phyloP scores from a whole-genome alignment of 139 green algal genomes.

The Gonium pectorale region DNA sequence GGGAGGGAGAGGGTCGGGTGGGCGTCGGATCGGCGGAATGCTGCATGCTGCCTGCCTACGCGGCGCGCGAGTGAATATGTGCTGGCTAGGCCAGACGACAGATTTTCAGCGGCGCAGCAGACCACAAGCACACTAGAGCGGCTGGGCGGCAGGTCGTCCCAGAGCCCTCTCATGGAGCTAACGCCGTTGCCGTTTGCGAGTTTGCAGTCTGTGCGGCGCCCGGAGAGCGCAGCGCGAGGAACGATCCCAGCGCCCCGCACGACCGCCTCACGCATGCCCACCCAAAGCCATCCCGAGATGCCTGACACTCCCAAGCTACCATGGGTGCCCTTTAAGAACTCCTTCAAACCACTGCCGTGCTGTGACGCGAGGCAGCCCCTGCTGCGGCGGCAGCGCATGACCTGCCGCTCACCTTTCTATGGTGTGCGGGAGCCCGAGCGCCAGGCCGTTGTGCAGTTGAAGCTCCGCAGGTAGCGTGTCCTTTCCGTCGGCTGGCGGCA shows the following conservation, averaged over 20 bases:
- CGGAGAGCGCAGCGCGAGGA: too few relatives aligned
- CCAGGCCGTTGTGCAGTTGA: background rate
- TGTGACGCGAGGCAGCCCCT: background rate
- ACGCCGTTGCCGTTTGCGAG: too few relatives aligned
- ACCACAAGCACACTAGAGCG: too few relatives aligned
- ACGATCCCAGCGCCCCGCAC: background rate
- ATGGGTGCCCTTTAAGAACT: background rate
- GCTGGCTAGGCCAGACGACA: background rate
- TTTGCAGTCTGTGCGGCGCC: too few relatives aligned
- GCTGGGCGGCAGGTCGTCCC: too few relatives aligned
- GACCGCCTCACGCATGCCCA: background rate
- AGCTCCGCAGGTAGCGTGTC: background rate
- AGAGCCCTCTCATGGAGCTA: too few relatives aligned
- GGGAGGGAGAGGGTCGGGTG: background rate
- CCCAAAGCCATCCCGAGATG: background rate
- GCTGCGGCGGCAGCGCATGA: background rate
- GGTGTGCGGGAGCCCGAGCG: background rate
- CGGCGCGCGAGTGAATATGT: background rate
- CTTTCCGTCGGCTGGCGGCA: background rate
- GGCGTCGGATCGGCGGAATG: background rate
- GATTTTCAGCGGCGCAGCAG: background rate
- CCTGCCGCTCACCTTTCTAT: slow-evolving; percentile 24
- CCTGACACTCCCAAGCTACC: background rate
- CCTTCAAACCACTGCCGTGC: background rate
- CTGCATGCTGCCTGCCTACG: background rate